These are phyloP conservation scores for Zygnema cylindricum DNA, from an alignment of 139 green algal genomes.

Conservation along the genomic window DNA sequence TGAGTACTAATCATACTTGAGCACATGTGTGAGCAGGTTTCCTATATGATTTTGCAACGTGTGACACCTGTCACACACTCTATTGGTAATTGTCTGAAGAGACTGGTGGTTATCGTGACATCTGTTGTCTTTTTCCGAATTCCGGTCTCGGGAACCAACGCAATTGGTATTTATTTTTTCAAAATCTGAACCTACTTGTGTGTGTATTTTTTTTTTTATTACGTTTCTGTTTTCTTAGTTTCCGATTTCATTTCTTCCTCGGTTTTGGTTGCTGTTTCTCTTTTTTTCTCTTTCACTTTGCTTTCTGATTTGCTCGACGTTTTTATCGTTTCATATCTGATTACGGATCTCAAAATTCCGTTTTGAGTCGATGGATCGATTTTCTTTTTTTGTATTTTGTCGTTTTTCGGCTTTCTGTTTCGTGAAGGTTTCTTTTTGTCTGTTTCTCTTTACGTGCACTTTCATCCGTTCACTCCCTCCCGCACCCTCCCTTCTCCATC, in stretches of 20 bases:
- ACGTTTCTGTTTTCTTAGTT: neutral
- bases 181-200: neutral
- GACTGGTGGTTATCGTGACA: slow-evolving; percentile 91
- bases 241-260: neutral
- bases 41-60: slow-evolving; percentile 84
- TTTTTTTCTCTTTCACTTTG: neutral
- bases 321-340: neutral
- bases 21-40: slow-evolving; percentile 54
- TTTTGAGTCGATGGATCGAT: neutral
- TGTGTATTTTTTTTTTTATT: neutral
- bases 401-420: neutral
- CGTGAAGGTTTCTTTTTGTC: neutral
- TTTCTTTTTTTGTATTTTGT: neutral
- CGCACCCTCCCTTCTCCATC: neutral
- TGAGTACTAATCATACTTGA: too few relatives aligned
- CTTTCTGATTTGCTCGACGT: neutral
- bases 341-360: neutral
- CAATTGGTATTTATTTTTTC: slow-evolving; percentile 33
- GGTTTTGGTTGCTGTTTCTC: neutral
- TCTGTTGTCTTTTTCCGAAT: slow-evolving; percentile 89
- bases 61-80: slow-evolving; percentile 96
- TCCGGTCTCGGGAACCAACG: slow-evolving; percentile 77
- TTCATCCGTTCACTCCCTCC: neutral
- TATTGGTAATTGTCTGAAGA: slow-evolving; percentile 98
- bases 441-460: neutral